These are phyloP conservation scores for Alternaria triticimaculans DNA, from an alignment of 2,329 filamentous ascomycete species.

Conservation along the genomic window DNA sequence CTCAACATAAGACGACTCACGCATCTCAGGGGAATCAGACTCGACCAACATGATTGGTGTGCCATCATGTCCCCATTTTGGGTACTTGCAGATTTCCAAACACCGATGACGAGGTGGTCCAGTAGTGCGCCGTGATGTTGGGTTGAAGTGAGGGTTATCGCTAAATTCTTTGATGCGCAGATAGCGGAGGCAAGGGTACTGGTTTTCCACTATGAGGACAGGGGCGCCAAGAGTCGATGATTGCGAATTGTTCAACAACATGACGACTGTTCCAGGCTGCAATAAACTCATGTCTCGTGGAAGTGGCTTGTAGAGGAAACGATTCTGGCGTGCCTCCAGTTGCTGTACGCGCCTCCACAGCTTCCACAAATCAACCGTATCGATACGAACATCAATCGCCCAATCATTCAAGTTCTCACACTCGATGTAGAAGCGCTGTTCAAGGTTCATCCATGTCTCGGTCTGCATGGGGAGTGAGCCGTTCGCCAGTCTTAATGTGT, in stretches of 20 bases:
- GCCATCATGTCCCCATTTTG: constrained; percentile 9
- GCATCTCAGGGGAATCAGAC: constrained; percentile 17
- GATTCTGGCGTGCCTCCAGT: constrained; percentile 30
- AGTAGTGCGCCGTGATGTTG: background rate
- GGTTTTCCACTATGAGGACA: constrained; percentile 19
- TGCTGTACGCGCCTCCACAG: constrained; percentile 10
- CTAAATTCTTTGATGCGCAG: constrained; percentile 21
- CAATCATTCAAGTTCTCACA: constrained; percentile 11
- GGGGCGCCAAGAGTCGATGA: constrained; percentile 24
- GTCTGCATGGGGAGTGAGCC: constrained; percentile 17
- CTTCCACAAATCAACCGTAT: constrained; percentile 16
- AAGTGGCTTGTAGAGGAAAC: constrained; percentile 31
- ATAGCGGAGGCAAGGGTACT: constrained; percentile 16
- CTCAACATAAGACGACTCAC: constrained; percentile 27
- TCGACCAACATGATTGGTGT: constrained; percentile 24
- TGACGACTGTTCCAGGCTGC: constrained; percentile 18
- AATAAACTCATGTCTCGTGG: constrained; percentile 11
- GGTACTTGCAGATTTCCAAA: constrained; percentile 10
- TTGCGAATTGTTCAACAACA: constrained; percentile 17
- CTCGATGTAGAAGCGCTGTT: constrained; percentile 28
- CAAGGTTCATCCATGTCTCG: constrained; percentile 25
- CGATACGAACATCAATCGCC: constrained; percentile 12
- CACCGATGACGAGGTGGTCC: constrained; percentile 1
- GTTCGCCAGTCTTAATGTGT: constrained; percentile 13
- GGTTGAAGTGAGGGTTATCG: constrained; percentile 18